Base-by-base conservation (phyloP, 345 rosid genomes). In the Iberis pinnata region DNA sequence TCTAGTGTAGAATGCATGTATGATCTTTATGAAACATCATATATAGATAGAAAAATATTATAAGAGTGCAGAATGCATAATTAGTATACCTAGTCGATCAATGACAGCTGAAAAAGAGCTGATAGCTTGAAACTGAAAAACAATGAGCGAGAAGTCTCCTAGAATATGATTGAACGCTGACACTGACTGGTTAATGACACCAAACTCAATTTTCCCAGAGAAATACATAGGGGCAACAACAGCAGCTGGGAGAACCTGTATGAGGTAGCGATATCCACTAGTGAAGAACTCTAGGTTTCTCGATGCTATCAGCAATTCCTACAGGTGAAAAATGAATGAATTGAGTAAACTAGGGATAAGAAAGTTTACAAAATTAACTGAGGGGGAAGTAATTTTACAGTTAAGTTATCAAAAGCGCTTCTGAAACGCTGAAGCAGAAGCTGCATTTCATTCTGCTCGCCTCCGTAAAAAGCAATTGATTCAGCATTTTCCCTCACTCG, bases 211-310 rank as follows among this genome's bases (percentile, higher is more conserved):
- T 74, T 86, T 84, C 25, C 94, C 96, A 2, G 97, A 86, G 75
- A 89, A 89, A 67, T 78, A 89, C 97, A 86, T 89, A 3, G 97
- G 97, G 69, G 97, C 97, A 43, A 89, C 90, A 55, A 89, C 82
- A 61, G 97, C 97, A 64, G 83, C 97, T 37, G 97, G 97, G 64
- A 89, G 94, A 72, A 89, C 80, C 81, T 89, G 97, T 73, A 89
- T 89, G 63, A 89, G 81, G 65, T 86, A 89, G 32, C 98, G 80
- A 61, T 90, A 90, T 60, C 98, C 98, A 68, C 16, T 86, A 52
- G 98, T 90, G 80, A 86, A 90, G 76, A 86, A 86, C 72, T 90
- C 98, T 42, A 90, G 78, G 78, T 90, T 90, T 78, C 98, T 79
- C 52, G 98, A 90, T 60, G 96, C 68, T 71, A 90, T 75, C 79